phyloP scores from a whole-genome alignment of 495 filamentous ascomycete species.

The Daldinia decipiens region DNA sequence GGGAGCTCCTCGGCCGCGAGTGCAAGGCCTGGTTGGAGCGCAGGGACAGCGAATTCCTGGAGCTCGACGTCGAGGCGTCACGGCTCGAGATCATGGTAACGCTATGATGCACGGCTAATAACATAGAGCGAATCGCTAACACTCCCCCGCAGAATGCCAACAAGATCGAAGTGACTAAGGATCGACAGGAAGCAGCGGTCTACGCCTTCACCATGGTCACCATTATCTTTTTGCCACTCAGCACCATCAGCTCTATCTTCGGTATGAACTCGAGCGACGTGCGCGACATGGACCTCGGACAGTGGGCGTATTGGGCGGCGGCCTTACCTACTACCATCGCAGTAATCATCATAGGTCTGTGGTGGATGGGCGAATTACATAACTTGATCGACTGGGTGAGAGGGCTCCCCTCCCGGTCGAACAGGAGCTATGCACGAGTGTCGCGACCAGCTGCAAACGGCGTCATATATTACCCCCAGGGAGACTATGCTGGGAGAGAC shows the following conservation, averaged over 20 bases:
- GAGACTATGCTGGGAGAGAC: slow-evolving; percentile 33
- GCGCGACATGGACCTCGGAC: slow-evolving; percentile 58
- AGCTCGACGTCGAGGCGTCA: slow-evolving; percentile 36
- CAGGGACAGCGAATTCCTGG: slow-evolving; percentile 27
- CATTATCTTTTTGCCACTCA: slow-evolving; percentile 71
- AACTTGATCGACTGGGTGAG: slow-evolving; percentile 40
- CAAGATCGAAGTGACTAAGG: slow-evolving; percentile 53
- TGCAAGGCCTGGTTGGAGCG: slow-evolving; percentile 36
- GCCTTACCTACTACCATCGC: slow-evolving; percentile 58
- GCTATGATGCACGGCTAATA: slow-evolving; percentile 26
- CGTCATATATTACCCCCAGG: slow-evolving; percentile 39
- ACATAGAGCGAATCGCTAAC: slow-evolving; percentile 8
- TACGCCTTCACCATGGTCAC: slow-evolving; percentile 72
- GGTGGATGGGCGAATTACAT: slow-evolving; percentile 50
- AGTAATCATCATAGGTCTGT: slow-evolving; percentile 51
- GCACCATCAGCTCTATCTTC: slow-evolving; percentile 71
- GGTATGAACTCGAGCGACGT: slow-evolving; percentile 68
- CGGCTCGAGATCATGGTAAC: slow-evolving; percentile 43
- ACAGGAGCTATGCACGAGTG: slow-evolving; percentile 33
- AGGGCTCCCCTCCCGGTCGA: slow-evolving; percentile 26
- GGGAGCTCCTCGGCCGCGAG: slow-evolving; percentile 46
- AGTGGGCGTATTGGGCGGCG: slow-evolving; percentile 62
- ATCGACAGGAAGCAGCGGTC: slow-evolving; percentile 60
- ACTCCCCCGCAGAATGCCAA: slow-evolving; percentile 43
- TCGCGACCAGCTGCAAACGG: slow-evolving; percentile 36